Base-by-base conservation (phyloP, 805 yeast genomes). In the Cyberlindnera xishuangbannaensis region DNA sequence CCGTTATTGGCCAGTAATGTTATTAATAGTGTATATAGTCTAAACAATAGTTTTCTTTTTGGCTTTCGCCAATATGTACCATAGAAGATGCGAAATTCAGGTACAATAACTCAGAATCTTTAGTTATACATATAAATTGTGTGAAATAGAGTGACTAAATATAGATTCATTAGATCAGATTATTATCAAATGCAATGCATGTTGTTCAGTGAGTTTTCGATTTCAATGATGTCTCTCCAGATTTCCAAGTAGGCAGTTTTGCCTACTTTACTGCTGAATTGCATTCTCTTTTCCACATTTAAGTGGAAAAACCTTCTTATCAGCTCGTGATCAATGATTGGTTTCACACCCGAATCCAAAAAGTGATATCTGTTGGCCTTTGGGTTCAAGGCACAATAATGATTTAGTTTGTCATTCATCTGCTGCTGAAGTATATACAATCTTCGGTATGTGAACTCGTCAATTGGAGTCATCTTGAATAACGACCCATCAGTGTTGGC, bases 361-460 rank as follows among this genome's bases (percentile, higher is more conserved):
- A 52, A 54, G 24, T 53, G 53, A 31, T 45, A 59, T 18, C 59
- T 53, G 39, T 64, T 64, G 8, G 58, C 62, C 41, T 72, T 68
- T 3, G 95, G 95, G 53, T 90, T 92, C 44, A 92, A 61, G 0
- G 97, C 96, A 31, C 83, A 78, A 37, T 63, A 58, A 42, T 82
- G 87, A 24, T 65, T 66, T 37, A 82, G 83, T 45, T 83, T 83
- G 36, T 88, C 96, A 23, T 71, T 70, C 31, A 92, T 61, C 48
- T 87, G 96, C 56, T 87, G 95, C 53, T 88, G 97, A 15, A 90
- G 63, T 22, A 86, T 78, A 50, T 83, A 84, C 51, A 92, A 65
- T 37, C 94, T 67, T 56, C 96, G 71, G 58, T 86, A 92, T 10
- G 76, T 67, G 3, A 74, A 60, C 52, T 92, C 97, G 25, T 71